Evolutionary conservation across 2,329 filamentous ascomycete genomes (phyloP).

Genomic region (Alternaria hordeiaustralica): DNA sequence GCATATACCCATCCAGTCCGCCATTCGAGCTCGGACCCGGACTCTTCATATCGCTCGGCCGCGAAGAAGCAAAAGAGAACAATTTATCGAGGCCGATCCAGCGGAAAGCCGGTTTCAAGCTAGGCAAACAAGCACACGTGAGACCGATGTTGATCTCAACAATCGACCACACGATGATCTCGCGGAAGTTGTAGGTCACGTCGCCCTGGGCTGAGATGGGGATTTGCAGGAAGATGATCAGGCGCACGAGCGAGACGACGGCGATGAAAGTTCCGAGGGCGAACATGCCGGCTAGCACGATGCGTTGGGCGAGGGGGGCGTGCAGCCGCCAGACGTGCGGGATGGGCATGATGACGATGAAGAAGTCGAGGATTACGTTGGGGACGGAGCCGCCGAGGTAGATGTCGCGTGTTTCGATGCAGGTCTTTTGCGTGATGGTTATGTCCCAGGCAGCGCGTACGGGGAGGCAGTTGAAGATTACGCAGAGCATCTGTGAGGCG

Average conservation of each 20-base stretch:
- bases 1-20: background rate
- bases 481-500: conserved; percentile 16
- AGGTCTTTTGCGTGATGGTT: conserved; percentile 24
- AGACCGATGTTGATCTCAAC: conserved; percentile 36
- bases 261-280: conserved; percentile 31
- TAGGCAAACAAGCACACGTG: conserved; percentile 29
- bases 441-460: conserved; percentile 30
- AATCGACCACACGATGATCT: conserved; percentile 32
- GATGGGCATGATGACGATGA: conserved; percentile 32
- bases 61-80: conserved; percentile 27
- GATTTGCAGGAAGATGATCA: conserved; percentile 31
- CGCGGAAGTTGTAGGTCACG: conserved; percentile 34
- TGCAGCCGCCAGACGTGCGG: conserved; percentile 35
- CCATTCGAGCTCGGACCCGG: conserved; percentile 11
- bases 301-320: conserved; percentile 26
- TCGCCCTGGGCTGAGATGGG: conserved; percentile 24
- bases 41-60: conserved; percentile 15
- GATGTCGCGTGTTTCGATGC: conserved; percentile 22
- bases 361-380: conserved; percentile 31
- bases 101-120: conserved; percentile 23
- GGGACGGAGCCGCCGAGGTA: conserved; percentile 33
- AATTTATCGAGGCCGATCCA: conserved; percentile 24
- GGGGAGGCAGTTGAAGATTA: conserved; percentile 29
- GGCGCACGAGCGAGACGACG: conserved; percentile 30
- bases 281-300: conserved; percentile 33